Percentiles rank a stretch among this genome's conserved stretches.
Evolutionary conservation across 2,329 filamentous ascomycete species (phyloP).

Genomic region (Paramyrothecium roridum): DNA sequence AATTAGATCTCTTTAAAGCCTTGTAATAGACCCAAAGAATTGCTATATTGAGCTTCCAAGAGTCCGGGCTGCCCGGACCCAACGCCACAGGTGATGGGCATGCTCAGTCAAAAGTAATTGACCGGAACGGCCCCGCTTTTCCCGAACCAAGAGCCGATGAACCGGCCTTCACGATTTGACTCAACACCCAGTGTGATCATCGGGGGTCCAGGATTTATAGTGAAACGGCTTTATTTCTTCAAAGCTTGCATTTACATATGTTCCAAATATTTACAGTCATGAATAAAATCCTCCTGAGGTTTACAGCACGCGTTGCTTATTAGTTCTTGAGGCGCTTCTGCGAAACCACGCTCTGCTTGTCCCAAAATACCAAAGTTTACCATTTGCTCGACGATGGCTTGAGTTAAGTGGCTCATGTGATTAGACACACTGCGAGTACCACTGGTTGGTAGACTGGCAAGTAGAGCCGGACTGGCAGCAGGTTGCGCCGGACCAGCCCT

Average conservation of each 20-base stretch:
- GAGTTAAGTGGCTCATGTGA: not conserved
- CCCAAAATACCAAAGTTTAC: no score
- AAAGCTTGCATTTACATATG: not conserved
- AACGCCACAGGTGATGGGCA: not conserved
- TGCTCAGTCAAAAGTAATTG: not conserved
- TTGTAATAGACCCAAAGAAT: not conserved
- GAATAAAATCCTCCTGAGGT: not conserved
- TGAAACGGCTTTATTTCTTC: not conserved
- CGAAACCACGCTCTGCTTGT: no score
- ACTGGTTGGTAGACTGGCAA: constrained; percentile 16
- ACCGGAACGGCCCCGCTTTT: not conserved
- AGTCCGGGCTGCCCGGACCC: not conserved
- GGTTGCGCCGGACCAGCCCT: constrained; percentile 17
- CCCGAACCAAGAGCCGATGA: not conserved
- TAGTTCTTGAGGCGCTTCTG: no score
- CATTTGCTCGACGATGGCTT: no score
- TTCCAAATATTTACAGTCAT: not conserved
- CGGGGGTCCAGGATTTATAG: no score
- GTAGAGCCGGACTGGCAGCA: constrained; percentile 18
- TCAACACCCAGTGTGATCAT: not conserved
- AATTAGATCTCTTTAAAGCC: not conserved
- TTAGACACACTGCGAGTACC: constrained; percentile 17
- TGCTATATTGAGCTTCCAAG: not conserved
- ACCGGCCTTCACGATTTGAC: no score
- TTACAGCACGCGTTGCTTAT: not conserved